Conservation (phyloP, 805 yeast genomes). For the Candida schatavii region DNA sequence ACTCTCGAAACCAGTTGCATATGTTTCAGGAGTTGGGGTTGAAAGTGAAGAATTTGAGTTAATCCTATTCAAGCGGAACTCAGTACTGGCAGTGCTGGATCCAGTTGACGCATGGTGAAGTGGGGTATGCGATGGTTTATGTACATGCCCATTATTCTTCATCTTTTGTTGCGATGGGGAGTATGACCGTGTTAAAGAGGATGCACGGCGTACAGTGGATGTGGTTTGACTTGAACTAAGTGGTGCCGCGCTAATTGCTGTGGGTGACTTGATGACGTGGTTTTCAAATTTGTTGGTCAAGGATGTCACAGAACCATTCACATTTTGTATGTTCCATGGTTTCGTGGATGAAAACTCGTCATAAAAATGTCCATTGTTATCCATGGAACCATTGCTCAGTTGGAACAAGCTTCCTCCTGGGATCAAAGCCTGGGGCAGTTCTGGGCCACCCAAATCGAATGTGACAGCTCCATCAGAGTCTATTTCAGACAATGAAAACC, state of each 20-base stretch:
- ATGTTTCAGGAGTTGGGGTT: slow-evolving; percentile 4
- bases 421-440: slow-evolving; percentile 1
- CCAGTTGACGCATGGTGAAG: neutral
- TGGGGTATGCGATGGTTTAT: slow-evolving; percentile 12
- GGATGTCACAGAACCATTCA: slow-evolving; percentile 19
- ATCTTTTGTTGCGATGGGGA: slow-evolving; percentile 10
- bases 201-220: neutral
- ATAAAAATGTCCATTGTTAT: slow-evolving; percentile 11
- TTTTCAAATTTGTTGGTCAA: slow-evolving; percentile 27
- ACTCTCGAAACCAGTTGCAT: neutral
- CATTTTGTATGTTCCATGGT: neutral
- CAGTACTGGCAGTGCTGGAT: neutral
- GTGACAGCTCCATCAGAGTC: slow-evolving; percentile 4
- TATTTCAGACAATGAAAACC: slow-evolving; percentile 3
- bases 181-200: slow-evolving; percentile 5
- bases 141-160: slow-evolving; percentile 17
- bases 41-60: neutral
- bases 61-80: slow-evolving; percentile 2
- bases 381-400: slow-evolving; percentile 14
- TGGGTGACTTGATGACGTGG: slow-evolving; percentile 23
- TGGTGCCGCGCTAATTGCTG: slow-evolving; percentile 4
- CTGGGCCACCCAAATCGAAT: slow-evolving; percentile 1
- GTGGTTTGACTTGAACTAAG: neutral
- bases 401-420: neutral
- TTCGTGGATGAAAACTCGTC: slow-evolving; percentile 11